These are phyloP conservation scores for Colletotrichum tropicale DNA, from an alignment of 2,329 filamentous ascomycete genomes.

Conservation along the genomic window DNA sequence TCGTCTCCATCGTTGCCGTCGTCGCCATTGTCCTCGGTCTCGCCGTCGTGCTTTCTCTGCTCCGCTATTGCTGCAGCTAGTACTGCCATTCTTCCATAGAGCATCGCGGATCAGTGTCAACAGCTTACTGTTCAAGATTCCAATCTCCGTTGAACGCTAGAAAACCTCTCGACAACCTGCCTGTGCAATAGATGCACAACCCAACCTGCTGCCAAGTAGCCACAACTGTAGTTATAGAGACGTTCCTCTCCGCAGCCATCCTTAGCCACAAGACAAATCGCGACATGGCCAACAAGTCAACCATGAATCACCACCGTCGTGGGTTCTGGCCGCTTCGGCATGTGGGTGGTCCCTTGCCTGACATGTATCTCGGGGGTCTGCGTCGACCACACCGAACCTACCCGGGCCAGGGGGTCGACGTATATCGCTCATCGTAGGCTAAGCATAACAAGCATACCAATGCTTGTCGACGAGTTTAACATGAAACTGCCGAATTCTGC, in stretches of 20 bases:
- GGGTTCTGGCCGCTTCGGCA: neutral
- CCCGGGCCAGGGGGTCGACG: neutral
- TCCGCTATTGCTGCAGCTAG: neutral
- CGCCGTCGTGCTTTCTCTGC: neutral
- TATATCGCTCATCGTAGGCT: neutral
- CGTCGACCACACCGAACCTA: neutral
- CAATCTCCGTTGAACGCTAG: neutral
- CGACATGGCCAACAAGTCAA: neutral
- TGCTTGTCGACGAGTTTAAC: neutral
- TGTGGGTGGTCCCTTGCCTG: neutral
- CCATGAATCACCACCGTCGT: neutral
- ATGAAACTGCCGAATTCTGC: neutral
- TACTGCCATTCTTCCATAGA: neutral
- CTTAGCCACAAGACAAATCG: neutral
- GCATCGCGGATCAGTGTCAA: neutral
- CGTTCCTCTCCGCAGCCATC: neutral
- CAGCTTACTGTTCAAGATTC: neutral
- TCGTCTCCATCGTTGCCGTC: neutral
- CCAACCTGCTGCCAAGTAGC: neutral
- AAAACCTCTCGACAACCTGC: neutral
- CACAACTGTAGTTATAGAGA: neutral
- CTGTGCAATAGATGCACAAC: neutral
- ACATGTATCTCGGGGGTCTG: neutral
- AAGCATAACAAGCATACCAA: neutral
- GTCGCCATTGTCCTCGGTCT: neutral